phyloP scores from a whole-genome alignment of 2,329 filamentous ascomycete genomes.

The Microcera coccophila region DNA sequence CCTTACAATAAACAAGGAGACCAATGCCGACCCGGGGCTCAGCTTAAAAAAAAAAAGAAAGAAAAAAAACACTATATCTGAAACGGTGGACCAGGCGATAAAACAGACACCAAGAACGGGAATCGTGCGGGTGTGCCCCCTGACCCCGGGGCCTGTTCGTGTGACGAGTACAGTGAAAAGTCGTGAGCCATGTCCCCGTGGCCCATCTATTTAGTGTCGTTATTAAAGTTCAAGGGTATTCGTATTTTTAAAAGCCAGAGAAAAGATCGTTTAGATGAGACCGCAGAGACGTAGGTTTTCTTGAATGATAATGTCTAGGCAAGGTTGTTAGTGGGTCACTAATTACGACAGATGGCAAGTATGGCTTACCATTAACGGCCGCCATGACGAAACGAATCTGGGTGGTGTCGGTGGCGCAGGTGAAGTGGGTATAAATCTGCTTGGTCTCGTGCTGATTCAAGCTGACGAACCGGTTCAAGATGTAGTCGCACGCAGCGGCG shows the following conservation, averaged over 20 bases:
- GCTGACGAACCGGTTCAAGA: slow-evolving; percentile 96
- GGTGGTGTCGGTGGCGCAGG: slow-evolving; percentile 95
- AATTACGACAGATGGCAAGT: not conserved
- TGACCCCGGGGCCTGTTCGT: slow-evolving; percentile 24
- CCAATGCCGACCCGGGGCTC: slow-evolving; percentile 27
- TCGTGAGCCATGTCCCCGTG: slow-evolving; percentile 39
- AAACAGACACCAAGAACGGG: slow-evolving; percentile 13
- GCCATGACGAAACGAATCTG: slow-evolving; percentile 99
- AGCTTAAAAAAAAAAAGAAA: too few relatives aligned
- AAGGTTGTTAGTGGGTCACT: slow-evolving; percentile 38
- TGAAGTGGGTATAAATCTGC: slow-evolving; percentile 99
- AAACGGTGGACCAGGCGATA: slow-evolving; percentile 13
- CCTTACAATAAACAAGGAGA: slow-evolving; percentile 30
- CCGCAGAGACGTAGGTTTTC: slow-evolving; percentile 96
- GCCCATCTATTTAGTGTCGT: slow-evolving; percentile 36
- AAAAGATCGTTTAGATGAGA: slow-evolving; percentile 69
- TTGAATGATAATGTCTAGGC: slow-evolving; percentile 99
- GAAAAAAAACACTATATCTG: slow-evolving; percentile 25
- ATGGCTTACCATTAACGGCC: slow-evolving; percentile 83
- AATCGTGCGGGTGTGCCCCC: slow-evolving; percentile 17
- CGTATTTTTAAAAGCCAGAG: slow-evolving; percentile 35
- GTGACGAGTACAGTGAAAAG: slow-evolving; percentile 33
- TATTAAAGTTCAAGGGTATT: slow-evolving; percentile 44
- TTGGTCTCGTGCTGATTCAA: slow-evolving; percentile 99
- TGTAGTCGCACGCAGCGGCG: slow-evolving; percentile 93